Evolutionary conservation across 177 flowering plant species (phyloP).

Genomic region (Tripterygium wilfordii): DNA sequence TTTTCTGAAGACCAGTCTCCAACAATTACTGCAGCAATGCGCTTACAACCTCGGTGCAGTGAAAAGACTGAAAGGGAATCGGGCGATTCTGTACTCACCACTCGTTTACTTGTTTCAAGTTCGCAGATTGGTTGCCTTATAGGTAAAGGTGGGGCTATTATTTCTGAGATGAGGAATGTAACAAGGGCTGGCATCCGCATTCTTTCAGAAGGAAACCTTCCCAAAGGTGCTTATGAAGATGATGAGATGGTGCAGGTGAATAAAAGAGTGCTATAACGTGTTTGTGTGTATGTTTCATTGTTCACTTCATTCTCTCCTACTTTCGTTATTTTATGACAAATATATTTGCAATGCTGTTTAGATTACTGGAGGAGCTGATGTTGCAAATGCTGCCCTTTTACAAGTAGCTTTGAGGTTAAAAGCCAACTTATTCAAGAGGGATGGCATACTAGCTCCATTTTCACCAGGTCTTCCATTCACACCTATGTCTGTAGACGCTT

Average conservation of each 20-base stretch:
- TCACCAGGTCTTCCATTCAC: conserved; percentile 74
- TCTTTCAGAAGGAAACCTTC: conserved; percentile 73
- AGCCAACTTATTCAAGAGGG: conserved; percentile 84
- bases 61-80: conserved; percentile 82
- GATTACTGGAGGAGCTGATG: conserved; percentile 75
- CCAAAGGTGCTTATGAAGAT: conserved; percentile 78
- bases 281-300: background rate
- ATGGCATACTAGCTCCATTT: conserved; percentile 56
- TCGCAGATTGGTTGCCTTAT: conserved; percentile 86
- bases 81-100: conserved; percentile 49
- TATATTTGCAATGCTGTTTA: conserved; percentile 22
- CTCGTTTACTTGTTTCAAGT: conserved; percentile 76
- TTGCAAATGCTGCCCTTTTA: conserved; percentile 63
- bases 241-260: conserved; percentile 96
- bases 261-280: background rate
- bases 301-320: background rate
- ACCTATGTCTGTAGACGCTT: conserved; percentile 51
- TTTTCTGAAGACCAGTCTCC: conserved; percentile 74
- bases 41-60: conserved; percentile 89
- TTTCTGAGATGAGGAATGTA: conserved; percentile 71
- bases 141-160: conserved; percentile 89
- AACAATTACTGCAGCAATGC: conserved; percentile 76
- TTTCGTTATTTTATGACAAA: background rate
- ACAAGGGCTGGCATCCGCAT: conserved; percentile 88
- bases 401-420: conserved; percentile 67